These are phyloP conservation scores for Thalassiosira livingstoniorum DNA, from an alignment of 352 stramenopile genomes.

Conservation along the genomic window DNA sequence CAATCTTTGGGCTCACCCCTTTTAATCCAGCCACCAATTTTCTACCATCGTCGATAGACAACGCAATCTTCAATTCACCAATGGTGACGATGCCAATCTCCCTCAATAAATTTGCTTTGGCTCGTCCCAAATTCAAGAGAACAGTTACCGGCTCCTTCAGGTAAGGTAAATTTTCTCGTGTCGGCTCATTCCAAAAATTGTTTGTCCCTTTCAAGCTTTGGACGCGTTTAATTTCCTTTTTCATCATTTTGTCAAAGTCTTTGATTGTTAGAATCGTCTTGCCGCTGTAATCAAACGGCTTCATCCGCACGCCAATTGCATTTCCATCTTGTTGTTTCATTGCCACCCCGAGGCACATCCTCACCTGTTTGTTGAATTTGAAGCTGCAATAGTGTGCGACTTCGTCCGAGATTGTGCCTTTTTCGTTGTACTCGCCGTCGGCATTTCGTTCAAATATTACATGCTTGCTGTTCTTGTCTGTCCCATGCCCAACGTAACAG, in stretches of 20 bases:
- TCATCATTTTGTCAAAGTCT: neutral
- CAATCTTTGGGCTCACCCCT: neutral
- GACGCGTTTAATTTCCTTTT: neutral
- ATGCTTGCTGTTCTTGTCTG: neutral
- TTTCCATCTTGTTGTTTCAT: neutral
- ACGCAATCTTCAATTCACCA: neutral
- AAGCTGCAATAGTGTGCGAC: neutral
- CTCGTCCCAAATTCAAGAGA: too few relatives aligned
- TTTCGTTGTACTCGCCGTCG: neutral
- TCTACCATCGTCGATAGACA: neutral
- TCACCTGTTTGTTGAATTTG: neutral
- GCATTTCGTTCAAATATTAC: too few relatives aligned
- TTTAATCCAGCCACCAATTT: too few relatives aligned
- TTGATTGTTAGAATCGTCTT: neutral
- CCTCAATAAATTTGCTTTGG: neutral
- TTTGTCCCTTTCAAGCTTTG: neutral
- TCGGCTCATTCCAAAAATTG: neutral
- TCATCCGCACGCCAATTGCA: neutral
- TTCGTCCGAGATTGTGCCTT: neutral
- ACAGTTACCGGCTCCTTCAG: neutral
- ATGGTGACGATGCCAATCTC: neutral
- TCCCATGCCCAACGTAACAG: neutral
- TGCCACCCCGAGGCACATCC: neutral
- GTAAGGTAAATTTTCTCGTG: neutral
- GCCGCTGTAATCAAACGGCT: neutral